Percentiles rank a stretch among this genome's conserved stretches.
These are phyloP conservation scores for Rhododendron simsii DNA, from an alignment of 148 eudicot species.

Conservation along the genomic window DNA sequence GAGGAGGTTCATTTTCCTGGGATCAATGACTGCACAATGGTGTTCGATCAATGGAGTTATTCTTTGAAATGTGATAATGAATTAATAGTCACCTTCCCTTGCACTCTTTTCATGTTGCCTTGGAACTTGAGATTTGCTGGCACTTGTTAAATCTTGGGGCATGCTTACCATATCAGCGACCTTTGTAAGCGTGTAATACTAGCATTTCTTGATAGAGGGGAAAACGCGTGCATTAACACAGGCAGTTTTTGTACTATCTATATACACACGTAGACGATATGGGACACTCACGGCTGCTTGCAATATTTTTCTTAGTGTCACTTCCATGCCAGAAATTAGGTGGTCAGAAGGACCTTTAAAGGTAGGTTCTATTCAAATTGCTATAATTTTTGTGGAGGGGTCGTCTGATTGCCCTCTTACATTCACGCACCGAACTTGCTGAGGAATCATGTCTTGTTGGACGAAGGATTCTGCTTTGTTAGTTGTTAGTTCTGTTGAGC, in stretches of 20 bases:
- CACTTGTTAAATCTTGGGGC: background rate
- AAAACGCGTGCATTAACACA: background rate
- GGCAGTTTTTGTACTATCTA: background rate
- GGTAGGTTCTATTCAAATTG: background rate
- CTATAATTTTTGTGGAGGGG: background rate
- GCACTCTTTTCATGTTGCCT: background rate
- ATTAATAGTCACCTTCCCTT: background rate
- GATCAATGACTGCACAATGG: background rate
- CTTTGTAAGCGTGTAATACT: background rate
- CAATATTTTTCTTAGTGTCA: background rate
- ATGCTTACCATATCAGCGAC: background rate
- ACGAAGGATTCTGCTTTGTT: background rate
- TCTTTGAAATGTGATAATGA: background rate
- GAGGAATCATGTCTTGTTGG: conserved; percentile 3
- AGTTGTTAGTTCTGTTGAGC: background rate
- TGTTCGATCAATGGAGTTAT: background rate
- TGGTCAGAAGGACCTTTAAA: background rate
- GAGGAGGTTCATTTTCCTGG: background rate
- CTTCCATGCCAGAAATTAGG: background rate
- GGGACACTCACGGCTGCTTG: background rate
- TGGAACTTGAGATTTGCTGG: background rate
- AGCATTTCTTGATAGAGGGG: background rate
- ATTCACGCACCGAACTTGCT: background rate
- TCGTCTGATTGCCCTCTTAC: background rate
- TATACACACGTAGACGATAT: background rate